phyloP scores from a whole-genome alignment of 106 monocot species.

The Phalaenopsis equestris region DNA sequence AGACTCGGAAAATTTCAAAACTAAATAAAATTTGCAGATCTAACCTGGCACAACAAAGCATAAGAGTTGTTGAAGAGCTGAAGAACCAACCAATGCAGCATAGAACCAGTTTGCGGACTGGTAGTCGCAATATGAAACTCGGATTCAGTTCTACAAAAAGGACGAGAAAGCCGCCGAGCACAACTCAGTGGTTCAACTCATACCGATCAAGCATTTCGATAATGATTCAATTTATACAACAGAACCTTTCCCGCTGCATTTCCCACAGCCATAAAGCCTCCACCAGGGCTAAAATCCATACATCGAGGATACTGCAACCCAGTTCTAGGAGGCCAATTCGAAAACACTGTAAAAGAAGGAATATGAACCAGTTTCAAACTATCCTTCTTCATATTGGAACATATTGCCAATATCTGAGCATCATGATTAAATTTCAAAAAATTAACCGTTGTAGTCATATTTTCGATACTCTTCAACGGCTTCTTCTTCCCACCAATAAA shows the following conservation, averaged over 20 bases:
- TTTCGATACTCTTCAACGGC: constrained; percentile 78
- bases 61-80: too few species aligned
- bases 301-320: constrained; percentile 56
- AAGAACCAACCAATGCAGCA: too few species aligned
- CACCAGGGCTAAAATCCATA: constrained; percentile 84
- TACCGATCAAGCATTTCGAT: constrained; percentile 51
- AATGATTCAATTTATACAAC: constrained; percentile 81
- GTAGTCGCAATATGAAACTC: too few species aligned
- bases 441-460: constrained; percentile 53
- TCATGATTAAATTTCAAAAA: constrained; percentile 74
- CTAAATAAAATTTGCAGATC: too few species aligned
- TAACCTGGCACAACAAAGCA: too few species aligned
- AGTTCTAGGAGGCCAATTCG: constrained; percentile 65
- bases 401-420: constrained; percentile 71
- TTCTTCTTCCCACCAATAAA: constrained; percentile 78
- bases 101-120: too few species aligned
- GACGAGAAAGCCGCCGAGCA: too few species aligned
- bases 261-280: constrained; percentile 82
- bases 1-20: too few species aligned
- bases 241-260: constrained; percentile 73
- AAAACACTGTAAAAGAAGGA: constrained; percentile 73
- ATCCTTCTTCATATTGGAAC: constrained; percentile 67
- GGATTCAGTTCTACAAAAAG: too few species aligned
- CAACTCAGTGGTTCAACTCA: too few species aligned
- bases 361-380: constrained; percentile 71